Base-by-base conservation (phyloP, 108 stramenopile genomes). In the Schizochytrium sp. region DNA sequence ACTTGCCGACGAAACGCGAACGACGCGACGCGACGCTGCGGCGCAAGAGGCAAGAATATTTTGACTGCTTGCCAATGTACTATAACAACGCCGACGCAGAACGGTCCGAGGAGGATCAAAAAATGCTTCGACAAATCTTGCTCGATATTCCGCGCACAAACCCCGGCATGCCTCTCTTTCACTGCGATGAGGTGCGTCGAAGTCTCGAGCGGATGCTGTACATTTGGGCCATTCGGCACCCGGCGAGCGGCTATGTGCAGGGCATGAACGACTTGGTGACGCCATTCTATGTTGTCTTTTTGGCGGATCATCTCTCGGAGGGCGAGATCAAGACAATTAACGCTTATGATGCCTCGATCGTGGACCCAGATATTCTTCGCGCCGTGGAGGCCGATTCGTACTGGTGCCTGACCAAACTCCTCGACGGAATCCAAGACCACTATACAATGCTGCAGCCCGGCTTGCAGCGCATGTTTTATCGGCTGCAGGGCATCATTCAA, bases 241-340 rank as follows among this genome's bases (percentile, higher is more conserved):
- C 99, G 14, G 98, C 98, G 4, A 93, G 93, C 69, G 94, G 95
- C 44, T 99, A 99, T 90, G 99, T 99, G 25, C 98, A 98, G 91
- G 98, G 99, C 5, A 98, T 99, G 83, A 98, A 98, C 90, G 99
- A 99, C 91, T 89, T 99, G 88, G 95, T 97, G 6, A 97, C 97
- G 41, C 97, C 98, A 8, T 89, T 99, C 55, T 93, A 97, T 91
- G 92, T 94, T 8, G 98, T 98, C 5, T 97, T 98, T 91, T 91
- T 98, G 58, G 92, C 93, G 2, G 95, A 95, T 34, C 94, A 95
- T 76, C 94, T 96, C 87, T 89, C 92, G 44, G 95, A 96, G 95
- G 91, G 91, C 41, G 87, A 93, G 5, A 28, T 72, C 14, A 72
- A 96, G 4, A 90, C 95, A 10, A 95, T 95, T 53, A 93, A 87